Base-by-base conservation (phyloP, 495 filamentous ascomycete genomes). In the Tetracladium setigerum region DNA sequence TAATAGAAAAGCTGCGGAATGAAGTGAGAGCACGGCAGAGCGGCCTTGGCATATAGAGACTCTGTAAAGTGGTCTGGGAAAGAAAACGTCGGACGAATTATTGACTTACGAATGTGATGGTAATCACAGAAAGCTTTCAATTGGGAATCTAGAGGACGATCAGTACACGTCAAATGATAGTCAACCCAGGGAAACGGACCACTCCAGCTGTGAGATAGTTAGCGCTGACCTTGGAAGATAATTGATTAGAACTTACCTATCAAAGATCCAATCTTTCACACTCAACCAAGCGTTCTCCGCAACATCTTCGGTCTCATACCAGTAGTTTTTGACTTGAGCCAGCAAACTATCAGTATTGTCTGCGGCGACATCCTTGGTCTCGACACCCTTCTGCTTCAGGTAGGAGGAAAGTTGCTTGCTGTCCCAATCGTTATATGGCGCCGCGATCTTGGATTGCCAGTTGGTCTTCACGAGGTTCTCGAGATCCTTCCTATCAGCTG, bases 121-220 rank as follows among this genome's bases (percentile, higher is more conserved):
- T 81, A 81, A 65, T 98, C 90, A 38, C 87, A 78, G 74, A 96
- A 96, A 11, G 87, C 73, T 72, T 98, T 97, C 48, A 98, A 71
- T 59, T 91, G 84, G 30, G 82, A 87, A 38, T 90, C 86, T 55
- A 41, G 2, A 11, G 12, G 30, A 1, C 4, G 22, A 37, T 53
- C 16, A 54, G 50, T 44, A 38, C 3, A 8, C 2, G 17, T 8
- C 35, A 14, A 8, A 38, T 27, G 22, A 27, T 27, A 27, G 22
- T 7, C 22, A 27, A 3, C 7, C 7, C 22, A 27, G 22, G 7
- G 14, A 14, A 38, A 27, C 22, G 45, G 37, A 56, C 53, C 53
- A 49, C 81, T 78, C 86, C 86, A 89, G 54, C 85, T 89, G 55
- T 38, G 54, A 47, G 22, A 50, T 42, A 43, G 56, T 68, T 59